phyloP scores from a whole-genome alignment of 2,329 filamentous ascomycete genomes.

The Apiospora arundinis region DNA sequence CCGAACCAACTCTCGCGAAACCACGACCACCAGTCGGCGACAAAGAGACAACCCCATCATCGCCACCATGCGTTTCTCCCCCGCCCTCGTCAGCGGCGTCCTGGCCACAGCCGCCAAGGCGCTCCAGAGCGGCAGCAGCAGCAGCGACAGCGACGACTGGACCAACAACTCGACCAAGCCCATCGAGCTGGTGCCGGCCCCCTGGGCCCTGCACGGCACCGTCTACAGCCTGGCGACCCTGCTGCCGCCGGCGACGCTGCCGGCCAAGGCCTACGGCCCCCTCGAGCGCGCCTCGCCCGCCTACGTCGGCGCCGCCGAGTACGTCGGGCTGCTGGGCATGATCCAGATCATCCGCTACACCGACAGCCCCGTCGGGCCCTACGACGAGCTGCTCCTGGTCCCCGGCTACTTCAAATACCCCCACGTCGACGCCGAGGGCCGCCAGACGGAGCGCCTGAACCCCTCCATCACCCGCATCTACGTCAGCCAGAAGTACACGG shows the following conservation, averaged over 20 bases:
- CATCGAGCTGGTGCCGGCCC: conserved; percentile 17
- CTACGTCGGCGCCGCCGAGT: conserved; percentile 30
- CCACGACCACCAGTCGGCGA: neutral
- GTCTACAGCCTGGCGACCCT: conserved; percentile 24
- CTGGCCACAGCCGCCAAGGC: neutral
- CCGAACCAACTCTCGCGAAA: neutral
- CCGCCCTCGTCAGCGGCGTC: neutral
- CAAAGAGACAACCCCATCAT: neutral
- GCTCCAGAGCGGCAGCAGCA: neutral
- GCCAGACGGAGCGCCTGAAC: conserved; percentile 26
- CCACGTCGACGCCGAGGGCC: conserved; percentile 10
- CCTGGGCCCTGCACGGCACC: conserved; percentile 23
- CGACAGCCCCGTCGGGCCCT: conserved; percentile 40
- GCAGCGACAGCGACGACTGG: conserved; percentile 13
- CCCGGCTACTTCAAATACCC: conserved; percentile 37
- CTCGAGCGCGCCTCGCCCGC: conserved; percentile 10
- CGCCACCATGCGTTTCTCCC: neutral
- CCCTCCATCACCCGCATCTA: conserved; percentile 42
- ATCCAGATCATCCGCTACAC: conserved; percentile 41
- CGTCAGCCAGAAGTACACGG: conserved; percentile 40
- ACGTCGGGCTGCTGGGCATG: conserved; percentile 36
- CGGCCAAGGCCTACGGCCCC: conserved; percentile 24
- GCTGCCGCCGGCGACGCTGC: conserved; percentile 30
- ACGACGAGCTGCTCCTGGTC: conserved; percentile 41
- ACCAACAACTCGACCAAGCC: conserved; percentile 25